Percentiles rank a stretch among this genome's conserved stretches.
Evolutionary conservation across 78 protist species (phyloP).

Genomic region (Tieghemostelium lacteum): DNA sequence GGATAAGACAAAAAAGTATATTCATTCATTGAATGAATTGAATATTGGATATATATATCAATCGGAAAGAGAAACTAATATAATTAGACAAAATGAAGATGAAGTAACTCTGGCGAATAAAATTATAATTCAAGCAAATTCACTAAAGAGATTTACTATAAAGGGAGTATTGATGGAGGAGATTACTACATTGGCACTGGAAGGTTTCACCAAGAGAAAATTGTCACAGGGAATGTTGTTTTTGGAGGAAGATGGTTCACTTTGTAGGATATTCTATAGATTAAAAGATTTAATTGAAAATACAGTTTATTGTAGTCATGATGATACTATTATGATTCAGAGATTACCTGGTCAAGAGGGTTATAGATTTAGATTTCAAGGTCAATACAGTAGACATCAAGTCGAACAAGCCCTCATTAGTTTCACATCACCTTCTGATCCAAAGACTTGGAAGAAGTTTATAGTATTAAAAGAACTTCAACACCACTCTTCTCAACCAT

Average conservation of each 20-base stretch:
- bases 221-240: slow-evolving; percentile 63
- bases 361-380: slow-evolving; percentile 51
- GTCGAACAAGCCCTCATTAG: slow-evolving; percentile 34
- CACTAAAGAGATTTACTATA: slow-evolving; percentile 57
- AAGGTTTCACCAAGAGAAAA: slow-evolving; percentile 60
- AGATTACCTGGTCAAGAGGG: slow-evolving; percentile 45
- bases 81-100: slow-evolving; percentile 66
- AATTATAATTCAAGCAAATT: slow-evolving; percentile 69
- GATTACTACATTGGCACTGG: slow-evolving; percentile 42
- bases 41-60: slow-evolving; percentile 63
- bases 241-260: slow-evolving; percentile 61
- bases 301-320: slow-evolving; percentile 66
- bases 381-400: slow-evolving; percentile 17
- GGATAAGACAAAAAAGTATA: slow-evolving; percentile 62
- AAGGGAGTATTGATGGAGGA: slow-evolving; percentile 59
- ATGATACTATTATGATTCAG: slow-evolving; percentile 68
- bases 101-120: slow-evolving; percentile 58
- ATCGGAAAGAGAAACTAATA: slow-evolving; percentile 61
- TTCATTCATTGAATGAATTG: slow-evolving; percentile 51
- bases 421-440: slow-evolving; percentile 37
- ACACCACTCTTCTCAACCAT: slow-evolving; percentile 25
- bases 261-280: slow-evolving; percentile 60
- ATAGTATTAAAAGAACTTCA: slow-evolving; percentile 22
- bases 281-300: slow-evolving; percentile 32
- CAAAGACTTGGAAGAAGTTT: slow-evolving; percentile 51